These are phyloP conservation scores for Globisporangium yorkense DNA, from an alignment of 352 stramenopile species.

Conservation along the genomic window DNA sequence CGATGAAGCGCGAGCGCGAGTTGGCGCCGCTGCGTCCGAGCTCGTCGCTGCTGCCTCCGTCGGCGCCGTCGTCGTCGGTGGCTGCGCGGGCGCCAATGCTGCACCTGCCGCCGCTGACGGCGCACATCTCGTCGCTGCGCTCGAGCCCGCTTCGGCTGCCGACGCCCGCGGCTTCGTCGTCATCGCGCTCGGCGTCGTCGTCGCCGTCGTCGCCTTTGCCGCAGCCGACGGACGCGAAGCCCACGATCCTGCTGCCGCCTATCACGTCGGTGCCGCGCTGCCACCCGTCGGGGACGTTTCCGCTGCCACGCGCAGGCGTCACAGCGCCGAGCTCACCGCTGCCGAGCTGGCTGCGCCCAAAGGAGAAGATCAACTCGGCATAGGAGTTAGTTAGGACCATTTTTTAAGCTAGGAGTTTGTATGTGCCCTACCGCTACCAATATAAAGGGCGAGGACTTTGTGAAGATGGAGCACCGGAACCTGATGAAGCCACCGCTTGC, in stretches of 20 bases:
- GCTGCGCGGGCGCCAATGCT: constrained; percentile 1
- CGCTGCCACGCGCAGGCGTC: background rate
- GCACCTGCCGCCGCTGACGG: constrained; percentile 7
- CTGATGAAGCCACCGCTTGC: no score
- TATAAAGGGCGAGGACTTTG: no score
- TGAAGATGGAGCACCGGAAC: no score
- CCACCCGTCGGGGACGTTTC: background rate
- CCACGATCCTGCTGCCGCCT: constrained; percentile 13
- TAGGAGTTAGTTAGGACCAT: constrained; percentile 1
- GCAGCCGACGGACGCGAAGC: background rate
- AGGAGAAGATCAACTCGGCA: constrained; percentile 12
- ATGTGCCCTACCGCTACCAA: no score
- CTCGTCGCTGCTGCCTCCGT: background rate
- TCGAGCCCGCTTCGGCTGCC: background rate
- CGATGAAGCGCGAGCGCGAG: constrained; percentile 1
- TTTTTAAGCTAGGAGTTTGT: background rate
- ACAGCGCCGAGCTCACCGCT: background rate
- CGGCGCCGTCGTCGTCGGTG: background rate
- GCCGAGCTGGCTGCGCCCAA: constrained; percentile 6
- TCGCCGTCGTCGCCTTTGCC: background rate
- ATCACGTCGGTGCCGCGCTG: constrained; percentile 13
- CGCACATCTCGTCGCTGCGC: constrained; percentile 4
- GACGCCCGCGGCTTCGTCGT: background rate
- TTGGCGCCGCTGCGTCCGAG: constrained; percentile 2
- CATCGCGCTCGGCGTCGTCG: background rate